Evolutionary conservation across 1,284 basidiomycete genomes (phyloP).

Genomic region (Malassezia cuniculi): DNA sequence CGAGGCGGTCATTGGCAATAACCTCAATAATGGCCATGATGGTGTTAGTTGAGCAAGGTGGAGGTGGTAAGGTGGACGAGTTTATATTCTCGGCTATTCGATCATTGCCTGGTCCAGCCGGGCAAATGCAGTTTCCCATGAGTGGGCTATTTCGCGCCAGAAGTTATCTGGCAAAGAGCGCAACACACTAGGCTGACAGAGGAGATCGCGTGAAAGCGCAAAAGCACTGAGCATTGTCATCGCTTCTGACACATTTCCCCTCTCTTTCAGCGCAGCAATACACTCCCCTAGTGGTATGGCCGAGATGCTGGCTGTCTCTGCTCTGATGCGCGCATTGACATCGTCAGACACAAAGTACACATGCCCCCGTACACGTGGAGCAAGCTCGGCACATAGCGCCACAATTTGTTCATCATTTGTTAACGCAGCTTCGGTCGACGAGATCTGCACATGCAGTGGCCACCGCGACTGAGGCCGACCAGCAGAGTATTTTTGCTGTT

Average conservation of each 20-base stretch:
- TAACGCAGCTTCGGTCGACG: not conserved
- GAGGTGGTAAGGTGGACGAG: too few species aligned
- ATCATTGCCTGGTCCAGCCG: too few species aligned
- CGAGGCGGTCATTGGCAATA: conserved; percentile 90
- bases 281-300: conserved; percentile 1
- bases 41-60: too few species aligned
- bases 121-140: too few species aligned
- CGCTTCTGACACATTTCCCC: too few species aligned
- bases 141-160: too few species aligned
- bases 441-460: conserved; percentile 9
- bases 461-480: not conserved
- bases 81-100: too few species aligned
- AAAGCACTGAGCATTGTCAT: too few species aligned
- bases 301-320: conserved; percentile 2
- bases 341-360: conserved; percentile 9
- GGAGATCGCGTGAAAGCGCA: too few species aligned
- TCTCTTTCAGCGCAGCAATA: too few species aligned
- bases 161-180: too few species aligned
- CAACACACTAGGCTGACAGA: too few species aligned
- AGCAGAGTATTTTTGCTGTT: conserved; percentile 4
- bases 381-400: conserved; percentile 5
- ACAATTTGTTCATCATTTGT: conserved; percentile 14
- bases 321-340: conserved; percentile 10
- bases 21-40: conserved; percentile 55
- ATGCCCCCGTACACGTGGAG: not conserved